phyloP scores from a whole-genome alignment of 257 asterid species.

The Nicotiana undulata region DNA sequence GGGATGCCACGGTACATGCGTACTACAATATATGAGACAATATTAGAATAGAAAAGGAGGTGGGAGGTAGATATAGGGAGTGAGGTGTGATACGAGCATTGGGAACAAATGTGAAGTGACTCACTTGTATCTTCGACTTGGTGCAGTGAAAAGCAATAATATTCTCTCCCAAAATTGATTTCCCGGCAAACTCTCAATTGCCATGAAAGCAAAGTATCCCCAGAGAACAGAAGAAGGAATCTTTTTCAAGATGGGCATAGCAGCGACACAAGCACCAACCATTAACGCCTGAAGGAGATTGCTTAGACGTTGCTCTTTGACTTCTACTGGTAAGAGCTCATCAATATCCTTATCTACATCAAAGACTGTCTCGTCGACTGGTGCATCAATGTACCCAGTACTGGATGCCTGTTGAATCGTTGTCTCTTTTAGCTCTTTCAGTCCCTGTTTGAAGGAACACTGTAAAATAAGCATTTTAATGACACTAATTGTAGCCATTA shows the following conservation, averaged over 20 bases:
- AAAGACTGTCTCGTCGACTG: conserved; percentile 64
- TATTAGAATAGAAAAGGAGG: neutral
- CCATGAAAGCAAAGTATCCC: conserved; percentile 99
- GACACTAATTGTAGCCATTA: neutral
- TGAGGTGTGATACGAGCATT: neutral
- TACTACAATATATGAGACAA: neutral
- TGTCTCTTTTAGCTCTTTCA: conserved; percentile 79
- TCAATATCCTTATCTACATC: conserved; percentile 90
- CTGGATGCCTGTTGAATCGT: conserved; percentile 67
- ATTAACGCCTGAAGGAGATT: conserved; percentile 83
- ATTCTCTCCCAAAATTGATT: conserved; percentile 99
- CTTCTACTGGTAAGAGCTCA: conserved; percentile 86
- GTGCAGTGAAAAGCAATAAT: conserved; percentile 76
- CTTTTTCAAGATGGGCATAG: conserved; percentile 80
- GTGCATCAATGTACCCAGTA: conserved; percentile 73
- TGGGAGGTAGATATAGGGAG: neutral
- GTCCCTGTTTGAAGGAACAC: conserved; percentile 40
- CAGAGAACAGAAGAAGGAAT: conserved; percentile 94
- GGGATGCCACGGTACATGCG: neutral
- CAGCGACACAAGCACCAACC: conserved; percentile 83
- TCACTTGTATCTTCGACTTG: conserved; percentile 88
- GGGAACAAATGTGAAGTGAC: neutral
- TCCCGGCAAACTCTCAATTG: conserved; percentile 96
- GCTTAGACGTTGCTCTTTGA: conserved; percentile 92
- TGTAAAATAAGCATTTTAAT: neutral